Conservation (phyloP, 2,329 filamentous ascomycete genomes). For the Ilyonectria destructans region DNA sequence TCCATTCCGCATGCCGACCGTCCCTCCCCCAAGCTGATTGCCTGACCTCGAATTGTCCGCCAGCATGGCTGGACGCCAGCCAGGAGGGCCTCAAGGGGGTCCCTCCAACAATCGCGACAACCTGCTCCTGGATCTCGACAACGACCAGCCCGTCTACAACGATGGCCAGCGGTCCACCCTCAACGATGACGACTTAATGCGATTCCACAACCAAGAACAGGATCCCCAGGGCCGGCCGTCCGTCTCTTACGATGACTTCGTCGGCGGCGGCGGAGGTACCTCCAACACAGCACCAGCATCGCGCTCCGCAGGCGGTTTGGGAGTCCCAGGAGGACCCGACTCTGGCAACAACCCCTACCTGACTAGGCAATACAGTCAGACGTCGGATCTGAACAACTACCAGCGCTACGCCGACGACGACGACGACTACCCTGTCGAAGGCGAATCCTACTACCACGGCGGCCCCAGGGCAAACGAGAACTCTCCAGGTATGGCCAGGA, state of each 20-base stretch:
- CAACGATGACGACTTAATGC: constrained; percentile 85
- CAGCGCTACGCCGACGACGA: constrained; percentile 91
- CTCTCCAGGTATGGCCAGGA: constrained; percentile 54
- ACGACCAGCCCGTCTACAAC: constrained; percentile 80
- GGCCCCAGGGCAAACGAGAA: constrained; percentile 73
- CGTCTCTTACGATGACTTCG: constrained; percentile 94
- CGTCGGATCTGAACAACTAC: constrained; percentile 89
- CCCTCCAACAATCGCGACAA: constrained; percentile 68
- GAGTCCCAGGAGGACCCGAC: constrained; percentile 34
- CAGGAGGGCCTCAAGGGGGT: constrained; percentile 65
- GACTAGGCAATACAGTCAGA: constrained; percentile 77
- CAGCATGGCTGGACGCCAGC: constrained; percentile 75
- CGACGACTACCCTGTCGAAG: constrained; percentile 86
- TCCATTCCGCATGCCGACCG: constrained; percentile 55
- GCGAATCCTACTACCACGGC: constrained; percentile 86
- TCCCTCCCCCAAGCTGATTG: constrained; percentile 49
- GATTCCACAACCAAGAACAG: constrained; percentile 81
- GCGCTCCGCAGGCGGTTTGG: constrained; percentile 56
- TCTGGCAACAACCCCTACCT: constrained; percentile 61
- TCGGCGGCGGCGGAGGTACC: constrained; percentile 76
- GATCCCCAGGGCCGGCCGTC: constrained; percentile 81
- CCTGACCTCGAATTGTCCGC: constrained; percentile 57
- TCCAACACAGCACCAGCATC: constrained; percentile 57
- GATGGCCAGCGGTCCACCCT: constrained; percentile 84
- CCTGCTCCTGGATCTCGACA: constrained; percentile 83